Evolutionary conservation across 2,329 filamentous ascomycete species (phyloP), one percentile per base, ranked within the genome.

Genomic region (Leptographium lundbergii): DNA sequence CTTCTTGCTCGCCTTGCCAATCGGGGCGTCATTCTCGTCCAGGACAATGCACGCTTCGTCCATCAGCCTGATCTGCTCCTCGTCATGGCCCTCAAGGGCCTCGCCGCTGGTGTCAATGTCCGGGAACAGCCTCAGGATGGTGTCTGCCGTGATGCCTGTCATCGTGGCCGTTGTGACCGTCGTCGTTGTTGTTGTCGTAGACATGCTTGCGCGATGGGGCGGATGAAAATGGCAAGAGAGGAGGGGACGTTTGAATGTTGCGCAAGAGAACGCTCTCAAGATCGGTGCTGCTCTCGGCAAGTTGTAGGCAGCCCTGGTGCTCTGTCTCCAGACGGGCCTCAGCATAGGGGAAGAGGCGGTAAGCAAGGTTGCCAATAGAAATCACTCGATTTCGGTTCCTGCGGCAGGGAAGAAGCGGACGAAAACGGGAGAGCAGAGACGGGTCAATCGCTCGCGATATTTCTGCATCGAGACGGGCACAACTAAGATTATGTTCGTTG

Each of bases 31-130:
- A 68, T 97, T 82, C 67, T 95, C 85, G 73, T 97, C 92, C 54
- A 95, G 77, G 22, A 99, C 94, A 71, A 99, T 97, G 80, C 94
- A 99, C 56, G 96, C 88, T 77, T 97, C 94, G 69, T 99, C 92
- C 94, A 99, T 99, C 68, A 99, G 76, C 56, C 92, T 86, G 68
- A 96, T 96, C 77, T 99, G 94, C 78, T 97, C 92, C 72, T 89
- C 92, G 77, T 97, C 91, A 76, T 97, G 95, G 57, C 92, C 94
- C 59, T 87, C 87, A 52, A 97, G 81, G 60, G 90, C 89, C 57
- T 82, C 80, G 63, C 86, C 85, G 69, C 78, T 82, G 61, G 84
- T 84, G 73, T 87, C 79, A 72, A 85, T 82, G 71, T 96, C 91
- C 57, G 91, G 90, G 73, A 97, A 97, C 55, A 97, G 82, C 63